Conservation (phyloP, 306 rosid species). For the Arachis hypogaea region DNA sequence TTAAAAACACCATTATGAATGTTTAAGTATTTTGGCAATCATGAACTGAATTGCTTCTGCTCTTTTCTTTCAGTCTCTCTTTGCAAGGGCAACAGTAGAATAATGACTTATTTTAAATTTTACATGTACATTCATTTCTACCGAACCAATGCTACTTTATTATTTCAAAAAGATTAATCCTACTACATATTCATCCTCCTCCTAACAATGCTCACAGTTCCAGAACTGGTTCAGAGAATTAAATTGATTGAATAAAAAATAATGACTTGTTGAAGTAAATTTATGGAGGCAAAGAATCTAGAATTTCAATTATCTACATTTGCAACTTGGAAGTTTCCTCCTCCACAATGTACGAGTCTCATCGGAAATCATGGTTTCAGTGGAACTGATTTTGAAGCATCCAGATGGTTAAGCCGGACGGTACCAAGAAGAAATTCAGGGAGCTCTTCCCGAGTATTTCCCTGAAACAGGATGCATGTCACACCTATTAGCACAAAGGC, state of each 20-base stretch:
- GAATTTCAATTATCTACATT: constrained; percentile 37
- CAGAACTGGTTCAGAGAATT: constrained; percentile 39
- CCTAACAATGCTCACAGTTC: constrained; percentile 47
- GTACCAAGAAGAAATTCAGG: constrained; percentile 93
- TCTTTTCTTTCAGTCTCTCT: background rate
- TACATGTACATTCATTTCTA: background rate
- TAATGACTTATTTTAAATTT: background rate
- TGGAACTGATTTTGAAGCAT: constrained; percentile 68
- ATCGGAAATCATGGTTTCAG: constrained; percentile 51
- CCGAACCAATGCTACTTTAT: constrained; percentile 30
- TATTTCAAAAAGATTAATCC: constrained; percentile 37
- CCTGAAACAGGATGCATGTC: constrained; percentile 53
- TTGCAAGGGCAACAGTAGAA: constrained; percentile 9
- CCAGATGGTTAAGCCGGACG: constrained; percentile 87
- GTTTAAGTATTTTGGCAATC: background rate
- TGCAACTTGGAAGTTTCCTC: constrained; percentile 34
- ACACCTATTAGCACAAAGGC: constrained; percentile 23
- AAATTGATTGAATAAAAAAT: constrained; percentile 50
- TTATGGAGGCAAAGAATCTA: constrained; percentile 38
- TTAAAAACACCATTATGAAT: too few species aligned
- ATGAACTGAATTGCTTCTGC: background rate
- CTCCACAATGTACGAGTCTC: constrained; percentile 15
- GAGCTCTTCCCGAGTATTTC: constrained; percentile 84
- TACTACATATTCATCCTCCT: constrained; percentile 29
- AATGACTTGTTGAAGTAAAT: constrained; percentile 43